phyloP scores from a whole-genome alignment of 768 basidiomycete species.

The Mycena chlorophos region DNA sequence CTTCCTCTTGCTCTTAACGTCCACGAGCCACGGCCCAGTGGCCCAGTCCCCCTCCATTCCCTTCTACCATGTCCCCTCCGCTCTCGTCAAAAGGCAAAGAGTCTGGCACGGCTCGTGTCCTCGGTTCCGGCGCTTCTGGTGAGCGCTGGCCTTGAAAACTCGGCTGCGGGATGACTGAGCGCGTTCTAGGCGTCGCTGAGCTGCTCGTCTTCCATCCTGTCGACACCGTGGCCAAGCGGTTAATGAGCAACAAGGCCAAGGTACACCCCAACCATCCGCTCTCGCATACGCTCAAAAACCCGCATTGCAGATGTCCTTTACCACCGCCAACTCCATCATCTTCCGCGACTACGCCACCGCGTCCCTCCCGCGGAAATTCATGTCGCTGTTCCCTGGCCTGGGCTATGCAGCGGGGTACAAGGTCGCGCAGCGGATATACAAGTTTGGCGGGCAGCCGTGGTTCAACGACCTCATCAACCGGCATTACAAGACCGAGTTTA shows the following conservation, averaged over 20 bases:
- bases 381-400: slow-evolving; percentile 96
- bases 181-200: slow-evolving; percentile 80
- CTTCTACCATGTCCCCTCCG: slow-evolving; percentile 42
- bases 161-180: slow-evolving; percentile 9
- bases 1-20: too few species aligned
- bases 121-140: slow-evolving; percentile 95
- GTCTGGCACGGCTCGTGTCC: slow-evolving; percentile 84
- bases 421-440: slow-evolving; percentile 89
- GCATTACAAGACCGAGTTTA: slow-evolving; percentile 81
- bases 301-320: slow-evolving; percentile 68
- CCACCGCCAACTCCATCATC: slow-evolving; percentile 71
- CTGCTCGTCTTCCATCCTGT: slow-evolving; percentile 93
- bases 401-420: slow-evolving; percentile 99
- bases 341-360: slow-evolving; percentile 84
- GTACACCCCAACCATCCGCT: too few species aligned
- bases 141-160: slow-evolving; percentile 22
- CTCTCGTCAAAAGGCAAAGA: slow-evolving; percentile 66
- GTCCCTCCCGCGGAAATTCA: slow-evolving; percentile 62
- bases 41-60: too few species aligned
- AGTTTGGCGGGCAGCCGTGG: slow-evolving; percentile 98
- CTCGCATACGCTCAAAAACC: too few species aligned
- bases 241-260: slow-evolving; percentile 97
- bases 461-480: slow-evolving; percentile 89
- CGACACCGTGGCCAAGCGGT: slow-evolving; percentile 95
- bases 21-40: too few species aligned